These are phyloP conservation scores for Termitomyces sp. DNA, from an alignment of 768 basidiomycete species.

Conservation along the genomic window DNA sequence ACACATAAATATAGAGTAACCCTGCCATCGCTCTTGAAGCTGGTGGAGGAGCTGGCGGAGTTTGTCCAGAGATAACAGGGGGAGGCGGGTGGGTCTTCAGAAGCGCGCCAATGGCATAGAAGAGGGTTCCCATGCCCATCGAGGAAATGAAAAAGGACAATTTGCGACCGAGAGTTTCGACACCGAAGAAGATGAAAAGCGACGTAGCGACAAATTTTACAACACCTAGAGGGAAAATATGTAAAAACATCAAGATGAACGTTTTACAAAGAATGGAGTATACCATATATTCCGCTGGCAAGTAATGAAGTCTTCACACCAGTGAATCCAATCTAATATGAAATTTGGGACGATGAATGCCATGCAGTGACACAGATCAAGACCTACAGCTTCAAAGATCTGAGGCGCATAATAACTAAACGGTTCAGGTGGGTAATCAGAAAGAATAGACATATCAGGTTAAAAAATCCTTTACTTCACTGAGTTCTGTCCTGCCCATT, in stretches of 20 bases:
- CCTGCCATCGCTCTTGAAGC: constrained; percentile 80
- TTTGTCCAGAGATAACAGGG: constrained; percentile 14
- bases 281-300: constrained; percentile 65
- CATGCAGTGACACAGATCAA: background rate
- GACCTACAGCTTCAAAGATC: constrained; percentile 49
- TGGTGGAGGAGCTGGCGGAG: constrained; percentile 30
- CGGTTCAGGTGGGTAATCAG: background rate
- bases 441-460: background rate
- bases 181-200: constrained; percentile 62
- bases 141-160: constrained; percentile 67
- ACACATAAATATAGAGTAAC: constrained; percentile 82
- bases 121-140: constrained; percentile 72
- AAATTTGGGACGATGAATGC: background rate
- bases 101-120: constrained; percentile 85
- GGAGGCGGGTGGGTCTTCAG: constrained; percentile 72
- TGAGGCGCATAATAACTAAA: constrained; percentile 66
- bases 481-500: constrained; percentile 83
- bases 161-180: constrained; percentile 66
- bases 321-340: constrained; percentile 52
- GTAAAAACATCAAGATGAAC: too few relatives aligned
- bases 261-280: background rate
- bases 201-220: constrained; percentile 65
- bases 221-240: constrained; percentile 25
- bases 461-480: constrained; percentile 38
- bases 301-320: constrained; percentile 55